Evolutionary conservation across 352 stramenopile genomes (phyloP), one percentile per base, ranked within the genome.

Genomic region (Phytophthora vignae): DNA sequence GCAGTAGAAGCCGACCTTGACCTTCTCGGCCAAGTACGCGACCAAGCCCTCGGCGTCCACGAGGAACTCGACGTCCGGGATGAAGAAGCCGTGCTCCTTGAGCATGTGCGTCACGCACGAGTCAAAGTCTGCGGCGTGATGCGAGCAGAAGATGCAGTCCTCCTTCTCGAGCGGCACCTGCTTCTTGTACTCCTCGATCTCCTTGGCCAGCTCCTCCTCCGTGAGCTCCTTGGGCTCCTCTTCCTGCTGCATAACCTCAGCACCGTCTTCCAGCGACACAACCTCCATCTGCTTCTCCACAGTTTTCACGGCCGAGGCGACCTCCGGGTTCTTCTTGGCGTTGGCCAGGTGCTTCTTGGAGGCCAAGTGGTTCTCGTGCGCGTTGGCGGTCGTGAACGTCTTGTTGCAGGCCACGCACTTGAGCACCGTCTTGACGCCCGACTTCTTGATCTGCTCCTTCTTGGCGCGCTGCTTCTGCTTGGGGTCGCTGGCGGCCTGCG

Each of bases 11-110:
- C 96, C 96, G 2, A 98, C 77, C 76, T 98, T 98, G 68, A 99
- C 92, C 77, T 99, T 99, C 78, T 99, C 94, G 7, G 94, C 89
- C 69, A 97, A 85, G 79, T 99, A 99, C 49, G 83, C 84, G 2
- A 99, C 70, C 21, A 99, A 77, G 0, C 96, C 96, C 67, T 97
- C 84, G 11, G 96, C 48, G 71, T 99, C 95, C 7, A 87, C 74
- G 27, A 98, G 71, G 73, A 95, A 99, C 71, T 99, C 95, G 44
- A 92, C 73, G 73, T 99, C 96, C 5, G 97, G 97, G 44, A 99
- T 85, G 78, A 98, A 98, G 76, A 99, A 99, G 27, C 93, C 96
- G 79, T 98, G 98, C 52, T 92, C 90, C 60, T 93, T 92, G 38
- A 95, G 79, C 95, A 99, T 99, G 74, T 98, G 94, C 33, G 81